A percentile compares a stretch with the other conserved stretches of the same genome.
phyloP scores from a whole-genome alignment of 192 early-diverging fungal species.

The Backusella macrospora region DNA sequence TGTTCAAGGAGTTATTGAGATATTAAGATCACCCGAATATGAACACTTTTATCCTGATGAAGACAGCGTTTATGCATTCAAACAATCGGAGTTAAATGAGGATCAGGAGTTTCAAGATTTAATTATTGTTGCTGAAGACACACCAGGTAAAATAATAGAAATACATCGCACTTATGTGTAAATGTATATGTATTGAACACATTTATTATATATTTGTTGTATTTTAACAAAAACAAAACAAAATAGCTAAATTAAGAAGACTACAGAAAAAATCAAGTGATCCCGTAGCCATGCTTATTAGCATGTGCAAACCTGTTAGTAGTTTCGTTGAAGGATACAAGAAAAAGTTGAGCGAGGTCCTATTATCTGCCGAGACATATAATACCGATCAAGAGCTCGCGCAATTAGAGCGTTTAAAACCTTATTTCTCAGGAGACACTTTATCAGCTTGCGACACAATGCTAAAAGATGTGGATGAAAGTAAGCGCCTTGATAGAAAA shows the following conservation, averaged over 20 bases:
- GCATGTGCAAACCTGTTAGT: conserved; percentile 17
- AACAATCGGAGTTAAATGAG: neutral
- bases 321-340: conserved; percentile 24
- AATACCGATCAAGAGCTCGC: conserved; percentile 6
- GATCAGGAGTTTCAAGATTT: neutral
- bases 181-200: neutral
- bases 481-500: conserved; percentile 7
- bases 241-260: conserved; percentile 20
- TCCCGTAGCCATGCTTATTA: conserved; percentile 28
- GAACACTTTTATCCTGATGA: conserved; percentile 16
- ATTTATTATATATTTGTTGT: too few relatives aligned
- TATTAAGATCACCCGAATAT: conserved; percentile 15
- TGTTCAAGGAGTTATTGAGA: conserved; percentile 23
- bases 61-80: conserved; percentile 8
- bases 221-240: too few relatives aligned
- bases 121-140: conserved; percentile 14
- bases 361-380: conserved; percentile 15
- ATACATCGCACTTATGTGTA: neutral
- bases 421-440: conserved; percentile 2
- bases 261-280: conserved; percentile 20
- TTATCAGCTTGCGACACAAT: conserved; percentile 18
- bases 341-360: neutral
- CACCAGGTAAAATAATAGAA: neutral
- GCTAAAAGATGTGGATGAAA: conserved; percentile 26
- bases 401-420: conserved; percentile 20